Evolutionary conservation across 495 filamentous ascomycete species (phyloP), one percentile per base, ranked within the genome.

Genomic region (Pyrenopolyporus hunteri): DNA sequence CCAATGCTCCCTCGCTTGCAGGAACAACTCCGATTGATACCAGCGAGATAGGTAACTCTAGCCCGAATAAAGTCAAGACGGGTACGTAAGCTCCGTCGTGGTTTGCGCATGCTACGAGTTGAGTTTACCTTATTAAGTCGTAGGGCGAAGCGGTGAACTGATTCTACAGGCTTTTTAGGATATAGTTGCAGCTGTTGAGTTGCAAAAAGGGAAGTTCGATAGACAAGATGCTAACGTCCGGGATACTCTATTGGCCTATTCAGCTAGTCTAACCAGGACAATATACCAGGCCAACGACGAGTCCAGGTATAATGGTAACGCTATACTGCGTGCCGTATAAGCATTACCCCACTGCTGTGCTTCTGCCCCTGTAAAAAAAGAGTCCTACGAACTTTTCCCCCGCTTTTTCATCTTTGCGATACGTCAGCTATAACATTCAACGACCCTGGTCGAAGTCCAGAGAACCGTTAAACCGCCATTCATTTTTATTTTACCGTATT

Each of bases 41-140:
- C 31, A 26, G 1, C 44, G 35, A 26, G 7, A 10, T 26, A 16
- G 7, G 13, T 26, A 16, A 20, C 33, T 31, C 35, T 43, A 33
- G 29, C 33, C 63, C 43, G 28, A 51, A 23, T 29, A 11, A 20
- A 37, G 39, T 44, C 20, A 45, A 59, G 47, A 54, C 53, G 53
- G 59, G 56, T 62, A 39, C 67, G 67, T 70, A 64, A 70, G 63
- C 64, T 42, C 46, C 53, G 43, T 59, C 47, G 28, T 20, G 20
- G 33, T 4, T 17, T 56, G 39, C 53, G 45, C 37, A 45, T 14
- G 22, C 20, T 42, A 10, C 35, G 11, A 35, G 43, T 50, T 37
- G 28, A 9, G 16, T 32, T 48, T 37, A 31, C 55, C 26, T 50
- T 32, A 56, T 59, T 40, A 9, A 55, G 56, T 16, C 14, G 54